These are phyloP conservation scores for Macrolepiota dolichaula DNA, from an alignment of 768 basidiomycete genomes.

Conservation along the genomic window DNA sequence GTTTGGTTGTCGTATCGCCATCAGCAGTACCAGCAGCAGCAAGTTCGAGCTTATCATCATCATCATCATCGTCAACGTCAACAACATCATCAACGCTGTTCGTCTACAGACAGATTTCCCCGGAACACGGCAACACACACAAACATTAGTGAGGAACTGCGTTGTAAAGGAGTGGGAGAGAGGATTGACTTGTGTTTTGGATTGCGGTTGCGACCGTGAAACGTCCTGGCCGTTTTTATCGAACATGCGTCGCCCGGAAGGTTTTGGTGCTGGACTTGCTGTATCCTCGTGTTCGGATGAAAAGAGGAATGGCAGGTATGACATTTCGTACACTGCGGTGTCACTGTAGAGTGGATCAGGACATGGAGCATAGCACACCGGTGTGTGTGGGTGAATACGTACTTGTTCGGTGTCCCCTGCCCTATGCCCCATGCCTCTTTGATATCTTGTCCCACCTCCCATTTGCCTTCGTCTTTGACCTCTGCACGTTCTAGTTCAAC, in stretches of 20 bases:
- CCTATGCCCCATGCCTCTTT: constrained; percentile 16
- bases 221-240: constrained; percentile 41
- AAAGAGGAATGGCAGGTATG: constrained; percentile 18
- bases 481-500: constrained; percentile 13
- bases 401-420: not conserved
- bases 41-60: not conserved
- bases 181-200: constrained; percentile 12
- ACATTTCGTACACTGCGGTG: constrained; percentile 11
- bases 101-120: not conserved
- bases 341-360: constrained; percentile 7
- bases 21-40: not conserved
- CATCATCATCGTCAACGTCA: not conserved
- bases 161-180: not conserved
- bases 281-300: constrained; percentile 7
- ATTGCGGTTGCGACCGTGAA: constrained; percentile 12
- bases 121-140: not conserved
- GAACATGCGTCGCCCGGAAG: constrained; percentile 47
- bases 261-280: not conserved
- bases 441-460: constrained; percentile 16
- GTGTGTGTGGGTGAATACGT: not conserved
- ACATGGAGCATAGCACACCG: too few relatives aligned
- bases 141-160: not conserved
- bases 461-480: constrained; percentile 16
- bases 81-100: not conserved
- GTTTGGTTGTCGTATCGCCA: not conserved